Percentiles rank a stretch among this genome's conserved stretches.
These are phyloP conservation scores for Penicillium desertorum DNA, from an alignment of 495 filamentous ascomycete genomes.

Conservation along the genomic window DNA sequence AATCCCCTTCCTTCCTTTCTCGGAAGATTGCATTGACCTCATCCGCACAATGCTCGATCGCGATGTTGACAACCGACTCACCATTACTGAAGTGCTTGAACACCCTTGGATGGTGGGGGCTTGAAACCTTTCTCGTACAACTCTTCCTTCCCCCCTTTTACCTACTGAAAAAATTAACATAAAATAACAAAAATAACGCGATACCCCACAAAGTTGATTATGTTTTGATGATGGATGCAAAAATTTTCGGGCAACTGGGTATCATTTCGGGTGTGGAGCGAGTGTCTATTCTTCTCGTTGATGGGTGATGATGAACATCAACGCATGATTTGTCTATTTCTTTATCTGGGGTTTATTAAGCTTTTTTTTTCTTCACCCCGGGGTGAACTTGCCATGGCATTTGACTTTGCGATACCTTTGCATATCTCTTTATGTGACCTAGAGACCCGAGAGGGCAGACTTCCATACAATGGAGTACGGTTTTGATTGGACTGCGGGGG, in stretches of 20 bases:
- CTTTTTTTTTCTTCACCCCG: not conserved
- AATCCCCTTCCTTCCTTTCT: slow-evolving; percentile 82
- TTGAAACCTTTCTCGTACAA: slow-evolving; percentile 12
- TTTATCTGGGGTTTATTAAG: not conserved
- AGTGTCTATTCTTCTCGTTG: not conserved
- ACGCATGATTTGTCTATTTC: slow-evolving; percentile 1
- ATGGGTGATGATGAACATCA: slow-evolving; percentile 6
- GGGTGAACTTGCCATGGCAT: slow-evolving; percentile 1
- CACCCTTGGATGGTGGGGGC: slow-evolving; percentile 68
- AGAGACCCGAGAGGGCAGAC: slow-evolving; percentile 2
- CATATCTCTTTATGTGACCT: slow-evolving; percentile 6
- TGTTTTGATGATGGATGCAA: slow-evolving; percentile 23
- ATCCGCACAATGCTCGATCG: slow-evolving; percentile 89
- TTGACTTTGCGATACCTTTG: slow-evolving; percentile 9
- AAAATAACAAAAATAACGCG: slow-evolving; percentile 23
- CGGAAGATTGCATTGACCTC: slow-evolving; percentile 85
- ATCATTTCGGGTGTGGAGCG: slow-evolving; percentile 12
- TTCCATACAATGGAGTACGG: not conserved
- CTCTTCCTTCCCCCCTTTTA: slow-evolving; percentile 3
- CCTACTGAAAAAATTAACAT: slow-evolving; percentile 13
- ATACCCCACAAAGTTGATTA: slow-evolving; percentile 36
- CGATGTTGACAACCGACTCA: slow-evolving; percentile 75
- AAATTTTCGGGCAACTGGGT: slow-evolving; percentile 10
- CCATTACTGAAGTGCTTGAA: slow-evolving; percentile 79
- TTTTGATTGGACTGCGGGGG: slow-evolving; percentile 6